Base-by-base conservation (phyloP, 2,329 filamentous ascomycete species). In the Fusarium equiseti region DNA sequence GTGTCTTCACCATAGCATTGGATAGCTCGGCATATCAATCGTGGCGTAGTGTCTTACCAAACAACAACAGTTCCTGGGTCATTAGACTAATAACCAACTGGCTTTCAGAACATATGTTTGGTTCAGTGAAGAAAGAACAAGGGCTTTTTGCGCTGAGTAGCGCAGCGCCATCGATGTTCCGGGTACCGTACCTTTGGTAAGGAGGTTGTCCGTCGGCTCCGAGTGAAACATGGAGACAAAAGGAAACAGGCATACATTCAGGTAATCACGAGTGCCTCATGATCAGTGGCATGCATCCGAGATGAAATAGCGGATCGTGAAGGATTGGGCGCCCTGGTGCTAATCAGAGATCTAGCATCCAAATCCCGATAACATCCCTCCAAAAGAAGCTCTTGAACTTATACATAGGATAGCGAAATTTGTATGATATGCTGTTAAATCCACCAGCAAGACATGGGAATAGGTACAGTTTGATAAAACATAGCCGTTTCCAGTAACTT, bases 401-500 rank as follows among this genome's bases (percentile, higher is more conserved):
- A 42, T 52, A 42, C 32, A 10, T 20, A 29, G 38, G 38, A 44
- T 15, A 50, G 29, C 44, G 18, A 18, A 49, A 50, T 13, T 31
- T 5, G 26, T 50, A 44, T 27, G 58, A 53, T 46, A 57, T 56
- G 46, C 62, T 49, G 29, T 54, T 42, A 31, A 67, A 56, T 52
- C 51, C 59, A 66, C 22, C 45, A 43, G 54, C 16, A 38, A 60
- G 54, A 53, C 49, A 54, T 48, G 24, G 32, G 40, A 43, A 40
- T 29, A 59, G 18, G 50, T 42, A 16, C 50, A 42, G 50, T 42
- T 52, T n/a, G 31, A 32, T 32, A 40, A 22, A 49, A 20, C 32
- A 69, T 57, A 60, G 22, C 71, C 61, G 42, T 51, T 71, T 74
- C 63, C 35, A 74, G 72, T 64, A 74, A 50, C 71, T 63, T 63